Conservation (phyloP, 208 protist species). For the Polymyxa betae region DNA sequence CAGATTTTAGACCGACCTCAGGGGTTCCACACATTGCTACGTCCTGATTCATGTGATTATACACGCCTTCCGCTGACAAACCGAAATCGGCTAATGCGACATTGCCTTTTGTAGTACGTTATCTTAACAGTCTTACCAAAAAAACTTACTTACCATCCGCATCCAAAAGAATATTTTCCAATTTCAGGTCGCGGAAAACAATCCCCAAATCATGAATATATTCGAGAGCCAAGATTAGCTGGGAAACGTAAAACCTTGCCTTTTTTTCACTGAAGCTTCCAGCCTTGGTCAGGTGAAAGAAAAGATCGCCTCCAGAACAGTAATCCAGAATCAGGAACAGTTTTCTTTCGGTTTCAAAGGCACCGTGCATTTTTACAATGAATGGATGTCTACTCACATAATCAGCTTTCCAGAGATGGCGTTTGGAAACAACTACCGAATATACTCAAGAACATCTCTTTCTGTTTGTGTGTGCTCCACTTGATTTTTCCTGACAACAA, state of each 20-base stretch:
- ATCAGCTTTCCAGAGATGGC: not conserved
- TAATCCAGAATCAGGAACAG: slow-evolving; percentile 5
- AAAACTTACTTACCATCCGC: slow-evolving; percentile 11
- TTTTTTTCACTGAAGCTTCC: slow-evolving; percentile 5
- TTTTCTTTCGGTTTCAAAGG: slow-evolving; percentile 6
- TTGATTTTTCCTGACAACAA: not conserved
- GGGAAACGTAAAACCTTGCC: not conserved
- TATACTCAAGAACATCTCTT: not conserved
- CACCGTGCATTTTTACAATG: not conserved
- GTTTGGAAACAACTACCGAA: not conserved
- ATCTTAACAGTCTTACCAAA: slow-evolving; percentile 27
- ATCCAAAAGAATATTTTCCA: slow-evolving; percentile 61
- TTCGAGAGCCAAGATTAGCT: slow-evolving; percentile 17
- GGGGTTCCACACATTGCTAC: slow-evolving; percentile 21
- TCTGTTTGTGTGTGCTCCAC: not conserved
- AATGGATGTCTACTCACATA: not conserved
- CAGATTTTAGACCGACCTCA: not conserved
- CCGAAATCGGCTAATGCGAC: slow-evolving; percentile 36
- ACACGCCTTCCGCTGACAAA: slow-evolving; percentile 50
- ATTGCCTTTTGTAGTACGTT: not conserved
- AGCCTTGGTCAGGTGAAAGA: not conserved
- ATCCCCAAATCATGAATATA: slow-evolving; percentile 53
- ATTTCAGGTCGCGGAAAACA: slow-evolving; percentile 57
- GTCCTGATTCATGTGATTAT: slow-evolving; percentile 50
- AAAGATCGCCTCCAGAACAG: slow-evolving; percentile 11